These are phyloP conservation scores for Pichia kudriavzevii DNA, from an alignment of 1,139 yeast genomes.

Conservation along the genomic window DNA sequence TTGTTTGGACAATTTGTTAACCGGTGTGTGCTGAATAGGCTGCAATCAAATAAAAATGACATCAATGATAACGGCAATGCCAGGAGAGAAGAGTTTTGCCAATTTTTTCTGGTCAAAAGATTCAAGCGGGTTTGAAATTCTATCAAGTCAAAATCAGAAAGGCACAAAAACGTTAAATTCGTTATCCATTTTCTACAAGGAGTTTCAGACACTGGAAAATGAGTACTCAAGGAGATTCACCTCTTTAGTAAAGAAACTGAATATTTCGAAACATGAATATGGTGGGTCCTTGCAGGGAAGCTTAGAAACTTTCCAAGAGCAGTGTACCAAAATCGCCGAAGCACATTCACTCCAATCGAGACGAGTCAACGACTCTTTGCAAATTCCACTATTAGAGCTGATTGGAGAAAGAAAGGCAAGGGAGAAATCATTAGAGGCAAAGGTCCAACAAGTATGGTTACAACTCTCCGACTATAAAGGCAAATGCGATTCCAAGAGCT, in stretches of 20 bases:
- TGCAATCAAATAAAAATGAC: too few relatives aligned
- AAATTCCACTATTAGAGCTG: constrained; percentile 37
- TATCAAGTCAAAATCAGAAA: constrained; percentile 43
- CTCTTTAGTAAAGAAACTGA: constrained; percentile 39
- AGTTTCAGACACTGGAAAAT: constrained; percentile 56
- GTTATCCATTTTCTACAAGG: constrained; percentile 39
- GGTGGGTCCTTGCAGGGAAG: constrained; percentile 51
- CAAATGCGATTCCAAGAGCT: constrained; percentile 38
- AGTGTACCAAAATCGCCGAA: constrained; percentile 44
- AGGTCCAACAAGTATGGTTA: constrained; percentile 35
- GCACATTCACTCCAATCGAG: constrained; percentile 41
- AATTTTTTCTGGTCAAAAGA: constrained; percentile 27
- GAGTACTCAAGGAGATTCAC: constrained; percentile 56
- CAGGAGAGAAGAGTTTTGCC: too few relatives aligned
- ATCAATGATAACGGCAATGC: too few relatives aligned
- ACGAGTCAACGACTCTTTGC: constrained; percentile 33
- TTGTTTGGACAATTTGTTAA: too few relatives aligned
- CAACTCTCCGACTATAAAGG: constrained; percentile 33
- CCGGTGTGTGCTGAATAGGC: too few relatives aligned
- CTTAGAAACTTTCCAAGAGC: constrained; percentile 50
- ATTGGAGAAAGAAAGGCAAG: constrained; percentile 36
- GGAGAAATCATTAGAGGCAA: constrained; percentile 39
- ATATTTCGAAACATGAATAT: constrained; percentile 52
- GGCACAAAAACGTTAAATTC: constrained; percentile 36
- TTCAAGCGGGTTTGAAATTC: constrained; percentile 30